A percentile compares a stretch with the other conserved stretches of the same genome.
These are phyloP conservation scores for Psophocarpus tetragonolobus DNA, from an alignment of 306 rosid species.

Conservation along the genomic window DNA sequence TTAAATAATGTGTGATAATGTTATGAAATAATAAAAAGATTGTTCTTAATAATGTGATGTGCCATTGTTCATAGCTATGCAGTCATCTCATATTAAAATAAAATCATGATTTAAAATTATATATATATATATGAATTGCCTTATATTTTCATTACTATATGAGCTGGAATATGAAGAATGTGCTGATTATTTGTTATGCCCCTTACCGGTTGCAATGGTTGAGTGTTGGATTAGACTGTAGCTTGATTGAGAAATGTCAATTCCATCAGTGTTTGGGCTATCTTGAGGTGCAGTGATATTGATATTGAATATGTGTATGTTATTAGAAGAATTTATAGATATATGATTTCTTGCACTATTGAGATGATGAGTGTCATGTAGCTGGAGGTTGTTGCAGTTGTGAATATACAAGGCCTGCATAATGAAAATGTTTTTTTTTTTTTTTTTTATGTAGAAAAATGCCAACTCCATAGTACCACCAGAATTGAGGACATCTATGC, in stretches of 20 bases:
- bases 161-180: background rate
- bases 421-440: background rate
- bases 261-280: slow-evolving; percentile 51
- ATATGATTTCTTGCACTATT: slow-evolving; percentile 37
- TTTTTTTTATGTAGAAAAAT: background rate
- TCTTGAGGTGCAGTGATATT: slow-evolving; percentile 34
- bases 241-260: slow-evolving; percentile 38
- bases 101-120: background rate
- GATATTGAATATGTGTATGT: background rate
- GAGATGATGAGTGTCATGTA: slow-evolving; percentile 27
- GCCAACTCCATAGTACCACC: background rate
- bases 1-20: no score
- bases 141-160: no score
- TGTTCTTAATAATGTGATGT: no score
- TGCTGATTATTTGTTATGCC: background rate
- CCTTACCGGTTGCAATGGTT: slow-evolving; percentile 36
- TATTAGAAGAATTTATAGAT: background rate
- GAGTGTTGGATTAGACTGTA: slow-evolving; percentile 3
- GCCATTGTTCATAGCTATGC: slow-evolving; percentile 33
- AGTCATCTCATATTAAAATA: slow-evolving; percentile 29
- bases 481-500: background rate
- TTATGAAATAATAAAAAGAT: no score
- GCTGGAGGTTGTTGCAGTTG: slow-evolving; percentile 8
- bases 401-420: slow-evolving; percentile 34
- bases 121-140: no score